Evolutionary conservation across 2,329 filamentous ascomycete genomes (phyloP).

Genomic region (Monilinia vaccinii-corymbosi): DNA sequence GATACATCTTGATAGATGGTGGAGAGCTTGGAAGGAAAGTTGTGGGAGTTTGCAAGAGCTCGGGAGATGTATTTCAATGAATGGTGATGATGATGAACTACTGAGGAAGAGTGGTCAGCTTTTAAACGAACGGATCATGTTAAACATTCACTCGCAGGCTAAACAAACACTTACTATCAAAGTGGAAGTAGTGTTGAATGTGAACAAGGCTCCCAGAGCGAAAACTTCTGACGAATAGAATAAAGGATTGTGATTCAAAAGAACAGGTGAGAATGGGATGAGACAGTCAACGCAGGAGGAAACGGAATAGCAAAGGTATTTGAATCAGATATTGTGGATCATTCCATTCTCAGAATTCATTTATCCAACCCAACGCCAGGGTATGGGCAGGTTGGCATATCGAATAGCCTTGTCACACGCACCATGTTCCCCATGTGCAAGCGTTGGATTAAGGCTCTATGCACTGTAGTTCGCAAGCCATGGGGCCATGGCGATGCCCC

Average conservation of each 20-base stretch:
- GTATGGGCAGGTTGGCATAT: background rate
- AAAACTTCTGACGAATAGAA: background rate
- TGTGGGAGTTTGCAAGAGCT: background rate
- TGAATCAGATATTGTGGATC: slow-evolving; percentile 5
- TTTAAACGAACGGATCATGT: background rate
- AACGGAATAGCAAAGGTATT: background rate
- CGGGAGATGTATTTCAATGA: background rate
- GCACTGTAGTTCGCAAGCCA: background rate
- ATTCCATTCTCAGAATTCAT: slow-evolving; percentile 2
- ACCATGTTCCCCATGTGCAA: background rate
- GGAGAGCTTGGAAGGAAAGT: background rate
- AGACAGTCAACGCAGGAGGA: background rate
- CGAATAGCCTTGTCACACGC: background rate
- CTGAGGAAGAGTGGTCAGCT: background rate
- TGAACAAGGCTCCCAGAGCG: background rate
- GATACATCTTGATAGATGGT: slow-evolving; percentile 6
- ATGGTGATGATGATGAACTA: background rate
- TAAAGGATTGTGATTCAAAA: background rate
- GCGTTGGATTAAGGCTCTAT: background rate
- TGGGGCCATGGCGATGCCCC: background rate
- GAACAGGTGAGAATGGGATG: background rate
- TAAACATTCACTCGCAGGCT: background rate
- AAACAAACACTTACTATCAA: background rate
- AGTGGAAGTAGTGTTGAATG: background rate
- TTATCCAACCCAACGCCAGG: background rate